These are phyloP conservation scores for Aotearoamyces nothofagi DNA, from an alignment of 2,329 filamentous ascomycete species.

Conservation along the genomic window DNA sequence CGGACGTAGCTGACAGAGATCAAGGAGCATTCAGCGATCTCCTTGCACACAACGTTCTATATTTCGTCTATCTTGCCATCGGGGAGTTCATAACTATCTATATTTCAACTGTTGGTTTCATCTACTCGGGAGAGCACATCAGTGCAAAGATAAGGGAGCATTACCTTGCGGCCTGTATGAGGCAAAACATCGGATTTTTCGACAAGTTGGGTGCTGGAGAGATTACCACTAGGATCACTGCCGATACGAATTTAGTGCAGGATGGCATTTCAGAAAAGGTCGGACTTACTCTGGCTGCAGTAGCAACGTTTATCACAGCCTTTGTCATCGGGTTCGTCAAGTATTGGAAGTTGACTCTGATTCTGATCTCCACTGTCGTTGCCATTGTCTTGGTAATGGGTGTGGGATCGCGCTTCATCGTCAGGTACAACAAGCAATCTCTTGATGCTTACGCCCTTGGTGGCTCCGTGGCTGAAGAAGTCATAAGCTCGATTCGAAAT, in stretches of 20 bases:
- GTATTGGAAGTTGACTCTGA: conserved; percentile 87
- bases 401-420: conserved; percentile 54
- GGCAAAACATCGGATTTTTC: conserved; percentile 84
- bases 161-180: conserved; percentile 72
- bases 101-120: conserved; percentile 74
- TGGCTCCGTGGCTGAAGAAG: conserved; percentile 83
- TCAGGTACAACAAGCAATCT: conserved; percentile 67
- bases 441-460: conserved; percentile 70
- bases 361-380: conserved; percentile 68
- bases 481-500: conserved; percentile 85
- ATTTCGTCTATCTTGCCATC: conserved; percentile 75
- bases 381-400: conserved; percentile 71
- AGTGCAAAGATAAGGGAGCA: conserved; percentile 65
- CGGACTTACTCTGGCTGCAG: conserved; percentile 56
- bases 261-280: conserved; percentile 90
- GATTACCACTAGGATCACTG: conserved; percentile 85
- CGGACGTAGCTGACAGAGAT: conserved; percentile 27
- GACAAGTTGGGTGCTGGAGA: conserved; percentile 88
- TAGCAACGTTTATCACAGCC: conserved; percentile 74
- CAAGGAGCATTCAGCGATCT: conserved; percentile 45
- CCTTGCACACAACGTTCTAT: conserved; percentile 52
- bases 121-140: conserved; percentile 72
- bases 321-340: conserved; percentile 85
- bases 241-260: conserved; percentile 86
- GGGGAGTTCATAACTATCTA: conserved; percentile 68